Evolutionary conservation across 345 rosid species (phyloP), one percentile per base, ranked within the genome.

Genomic region (Eucalyptus shirleyi): DNA sequence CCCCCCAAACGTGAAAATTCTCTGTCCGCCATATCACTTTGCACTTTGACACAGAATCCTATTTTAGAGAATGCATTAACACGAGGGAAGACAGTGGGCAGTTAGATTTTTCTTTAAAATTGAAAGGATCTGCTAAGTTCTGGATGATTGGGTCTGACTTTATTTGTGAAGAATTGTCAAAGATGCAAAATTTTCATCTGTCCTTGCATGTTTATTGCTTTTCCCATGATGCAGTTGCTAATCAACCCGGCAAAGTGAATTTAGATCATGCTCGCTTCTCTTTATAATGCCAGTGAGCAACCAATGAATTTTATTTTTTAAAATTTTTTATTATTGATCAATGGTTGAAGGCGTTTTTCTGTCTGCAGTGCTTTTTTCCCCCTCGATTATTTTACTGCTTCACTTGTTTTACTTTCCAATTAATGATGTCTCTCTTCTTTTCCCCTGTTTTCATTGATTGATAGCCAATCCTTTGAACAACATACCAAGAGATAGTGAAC

Each of bases 401-500:
- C 59, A 2, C 87, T 50, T 53, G 87, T 28, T 59, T 23, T 82
- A 40, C 47, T 49, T n/a, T 44, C 26, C 86, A 32, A 83, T 21
- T 21, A 23, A 34, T 72, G 55, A 50, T 40, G 11, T 87, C 53
- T 55, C 18, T 15, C 51, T 44, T 81, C 19, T 90, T 87, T 4
- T 12, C 87, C 50, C 87, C 49, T 65, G 60, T 87, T 67, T 37
- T 18, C 53, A 28, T n/a, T n/a, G 44, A 37, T 77, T 32, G 91
- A 32, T 87, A 98, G 98, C 91, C 90, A 95, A 95, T 88, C 95
- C 97, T n/a, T 87, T 95, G 93, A 95, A 89, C 93, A 93, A 93
- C 91, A 90, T 96, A 87, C 99, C 99, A 2, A 97, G 95, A 90
- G 99, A 97, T 88, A 94, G 98, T 90, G 98, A 98, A 32, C 90